Evolutionary conservation across 148 eudicot species (phyloP), one percentile per base, ranked within the genome.

Genomic region (Arbutus unedo): DNA sequence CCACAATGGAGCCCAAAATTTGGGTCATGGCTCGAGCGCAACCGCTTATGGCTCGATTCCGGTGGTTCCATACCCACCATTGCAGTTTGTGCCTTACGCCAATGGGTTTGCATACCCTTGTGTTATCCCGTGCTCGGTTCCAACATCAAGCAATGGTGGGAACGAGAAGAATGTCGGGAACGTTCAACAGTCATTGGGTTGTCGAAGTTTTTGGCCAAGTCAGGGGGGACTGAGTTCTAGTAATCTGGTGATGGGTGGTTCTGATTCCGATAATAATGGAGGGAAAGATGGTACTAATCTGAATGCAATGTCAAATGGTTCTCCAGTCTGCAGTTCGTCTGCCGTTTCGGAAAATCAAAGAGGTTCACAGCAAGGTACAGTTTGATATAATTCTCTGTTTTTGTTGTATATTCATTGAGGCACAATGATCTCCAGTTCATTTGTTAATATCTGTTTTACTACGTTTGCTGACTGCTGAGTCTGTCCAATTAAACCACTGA

Each of bases 361-460:
- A 82, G 85, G 86, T 19, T 89, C 89, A 50, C 85, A 53, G 45
- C 89, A 86, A 87, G 96, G 94, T 93, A 89, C 3, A 14, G 9
- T 25, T 3, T 54, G 6, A 0, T 4, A 18, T 23, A 21, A 15
- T 25, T 25, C 48, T 54, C 10, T 14, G 18, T 47, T 47, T 18
- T 47, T 7, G 9, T 25, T 76, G 0, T 3, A 75, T 76, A 31
- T 31, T 31, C 38, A 31, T 31, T 31, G 38, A 0, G 0, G 38
- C 38, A 31, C 38, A 31, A 31, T 31, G 38, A 31, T 31, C 38
- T 31, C 38, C 38, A 31, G 38, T 31, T 31, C 38, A 31, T 31
- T 31, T 31, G 38, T 31, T 31, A 31, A 31, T 31, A 31, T 31
- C 38, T 31, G 38, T 31, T 31, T 31, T 31, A 31, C 38, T 31